These are phyloP conservation scores for Pythium folliculosum DNA, from an alignment of 352 stramenopile genomes.

Conservation along the genomic window DNA sequence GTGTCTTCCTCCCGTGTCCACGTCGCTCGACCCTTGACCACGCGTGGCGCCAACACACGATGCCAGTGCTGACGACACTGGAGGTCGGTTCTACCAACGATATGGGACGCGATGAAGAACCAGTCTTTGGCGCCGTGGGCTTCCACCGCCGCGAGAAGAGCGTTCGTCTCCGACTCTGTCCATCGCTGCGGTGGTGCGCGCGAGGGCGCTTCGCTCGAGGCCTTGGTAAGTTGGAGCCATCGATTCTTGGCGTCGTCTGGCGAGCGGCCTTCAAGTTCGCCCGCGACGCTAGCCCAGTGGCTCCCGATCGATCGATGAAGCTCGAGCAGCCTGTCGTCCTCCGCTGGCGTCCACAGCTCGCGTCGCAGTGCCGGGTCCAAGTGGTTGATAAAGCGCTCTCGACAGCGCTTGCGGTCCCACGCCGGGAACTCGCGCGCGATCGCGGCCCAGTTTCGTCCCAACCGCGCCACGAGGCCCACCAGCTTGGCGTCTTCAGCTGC, in stretches of 20 bases:
- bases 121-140: conserved; percentile 60
- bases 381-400: conserved; percentile 77
- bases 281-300: conserved; percentile 44
- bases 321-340: conserved; percentile 45
- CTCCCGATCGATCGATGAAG: conserved; percentile 35
- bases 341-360: conserved; percentile 40
- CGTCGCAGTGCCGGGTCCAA: conserved; percentile 40
- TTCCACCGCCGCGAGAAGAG: conserved; percentile 40
- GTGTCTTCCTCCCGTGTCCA: conserved; percentile 57
- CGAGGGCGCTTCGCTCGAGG: background rate
- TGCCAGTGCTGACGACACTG: conserved; percentile 83
- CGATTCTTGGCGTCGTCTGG: conserved; percentile 66
- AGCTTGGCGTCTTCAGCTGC: conserved; percentile 50
- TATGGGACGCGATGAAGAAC: conserved; percentile 75
- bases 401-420: conserved; percentile 65
- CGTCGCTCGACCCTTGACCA: conserved; percentile 61
- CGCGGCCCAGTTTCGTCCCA: conserved; percentile 43
- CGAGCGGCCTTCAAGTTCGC: conserved; percentile 36
- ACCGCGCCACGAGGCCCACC: conserved; percentile 35
- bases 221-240: conserved; percentile 26
- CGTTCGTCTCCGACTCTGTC: conserved; percentile 40
- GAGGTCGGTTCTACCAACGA: conserved; percentile 64
- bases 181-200: conserved; percentile 18
- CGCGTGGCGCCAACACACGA: conserved; percentile 46
- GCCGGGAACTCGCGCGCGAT: conserved; percentile 43